These are phyloP conservation scores for Penicillium sp. DNA, from an alignment of 2,329 filamentous ascomycete species.

Conservation along the genomic window DNA sequence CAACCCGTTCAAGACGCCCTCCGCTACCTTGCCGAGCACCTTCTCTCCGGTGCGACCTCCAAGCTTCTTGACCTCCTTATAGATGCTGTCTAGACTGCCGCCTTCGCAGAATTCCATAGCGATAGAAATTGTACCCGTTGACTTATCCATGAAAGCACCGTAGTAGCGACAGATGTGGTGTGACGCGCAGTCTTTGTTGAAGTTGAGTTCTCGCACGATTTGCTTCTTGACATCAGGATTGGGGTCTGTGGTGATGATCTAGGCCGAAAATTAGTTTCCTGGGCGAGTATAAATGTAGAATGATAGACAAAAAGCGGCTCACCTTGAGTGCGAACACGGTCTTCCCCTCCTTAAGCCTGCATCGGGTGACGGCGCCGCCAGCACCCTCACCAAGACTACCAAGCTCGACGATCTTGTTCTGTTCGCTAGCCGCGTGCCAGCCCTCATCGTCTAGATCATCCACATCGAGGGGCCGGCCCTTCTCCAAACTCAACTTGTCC, in stretches of 20 bases:
- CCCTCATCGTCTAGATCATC: slow-evolving; percentile 94
- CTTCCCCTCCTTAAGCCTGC: slow-evolving; percentile 85
- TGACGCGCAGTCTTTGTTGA: slow-evolving; percentile 96
- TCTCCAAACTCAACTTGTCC: slow-evolving; percentile 78
- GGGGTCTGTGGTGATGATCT: slow-evolving; percentile 98
- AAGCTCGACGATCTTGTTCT: slow-evolving; percentile 83
- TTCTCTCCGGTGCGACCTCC: slow-evolving; percentile 95
- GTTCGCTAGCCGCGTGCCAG: slow-evolving; percentile 89
- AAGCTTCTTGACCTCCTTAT: slow-evolving; percentile 93
- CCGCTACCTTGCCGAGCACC: slow-evolving; percentile 92
- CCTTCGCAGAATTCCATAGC: slow-evolving; percentile 99
- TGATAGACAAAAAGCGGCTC: slow-evolving; percentile 26
- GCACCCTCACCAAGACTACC: slow-evolving; percentile 92
- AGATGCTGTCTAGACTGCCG: slow-evolving; percentile 92
- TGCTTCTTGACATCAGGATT: slow-evolving; percentile 98
- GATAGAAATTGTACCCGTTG: slow-evolving; percentile 96
- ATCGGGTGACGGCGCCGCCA: slow-evolving; percentile 90
- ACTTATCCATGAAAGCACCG: slow-evolving; percentile 92
- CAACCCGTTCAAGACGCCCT: slow-evolving; percentile 88
- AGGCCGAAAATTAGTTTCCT: slow-evolving; percentile 16
- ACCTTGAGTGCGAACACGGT: slow-evolving; percentile 97
- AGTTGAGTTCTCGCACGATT: slow-evolving; percentile 91
- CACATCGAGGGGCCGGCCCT: slow-evolving; percentile 80
- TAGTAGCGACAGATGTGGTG: slow-evolving; percentile 98
- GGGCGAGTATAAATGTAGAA: not conserved